Evolutionary conservation across 345 rosid species (phyloP).

Genomic region (Microthlaspi erraticum): DNA sequence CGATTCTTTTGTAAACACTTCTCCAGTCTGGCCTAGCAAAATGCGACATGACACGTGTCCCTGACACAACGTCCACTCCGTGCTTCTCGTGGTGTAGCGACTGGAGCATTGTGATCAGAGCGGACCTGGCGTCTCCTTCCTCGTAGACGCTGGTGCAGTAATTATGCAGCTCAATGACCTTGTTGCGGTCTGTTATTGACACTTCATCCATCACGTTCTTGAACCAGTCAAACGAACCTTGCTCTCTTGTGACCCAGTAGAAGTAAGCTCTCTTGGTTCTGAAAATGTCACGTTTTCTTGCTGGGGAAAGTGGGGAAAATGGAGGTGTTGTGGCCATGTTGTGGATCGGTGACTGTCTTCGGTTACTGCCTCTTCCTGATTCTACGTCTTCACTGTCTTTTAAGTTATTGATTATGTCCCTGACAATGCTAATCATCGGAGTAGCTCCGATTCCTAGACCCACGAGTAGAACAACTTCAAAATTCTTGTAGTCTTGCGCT

Average conservation of each 20-base stretch:
- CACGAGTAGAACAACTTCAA: conserved; percentile 73
- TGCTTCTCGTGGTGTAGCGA: conserved; percentile 68
- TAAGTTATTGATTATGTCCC: conserved; percentile 72
- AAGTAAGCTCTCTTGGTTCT: conserved; percentile 81
- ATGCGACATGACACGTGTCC: conserved; percentile 78
- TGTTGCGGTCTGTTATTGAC: conserved; percentile 60
- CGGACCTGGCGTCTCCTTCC: conserved; percentile 88
- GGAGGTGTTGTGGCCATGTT: conserved; percentile 46
- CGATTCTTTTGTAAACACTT: conserved; percentile 64
- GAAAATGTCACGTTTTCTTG: conserved; percentile 49
- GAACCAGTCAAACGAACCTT: conserved; percentile 90
- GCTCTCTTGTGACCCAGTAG: conserved; percentile 90
- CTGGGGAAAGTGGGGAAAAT: conserved; percentile 31
- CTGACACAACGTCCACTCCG: conserved; percentile 86
- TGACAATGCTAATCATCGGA: conserved; percentile 86
- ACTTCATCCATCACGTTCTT: conserved; percentile 85
- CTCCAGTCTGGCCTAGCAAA: conserved; percentile 85
- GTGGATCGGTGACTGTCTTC: conserved; percentile 46
- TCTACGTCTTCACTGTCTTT: conserved; percentile 40
- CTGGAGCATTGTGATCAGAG: conserved; percentile 82
- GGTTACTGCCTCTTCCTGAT: conserved; percentile 47
- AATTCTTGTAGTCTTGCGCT: conserved; percentile 78
- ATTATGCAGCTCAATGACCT: conserved; percentile 78
- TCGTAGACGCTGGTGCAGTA: conserved; percentile 87
- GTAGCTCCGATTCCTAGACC: conserved; percentile 91